Base-by-base conservation (phyloP, 805 yeast species). In the Danielozyma ontarioensis region DNA sequence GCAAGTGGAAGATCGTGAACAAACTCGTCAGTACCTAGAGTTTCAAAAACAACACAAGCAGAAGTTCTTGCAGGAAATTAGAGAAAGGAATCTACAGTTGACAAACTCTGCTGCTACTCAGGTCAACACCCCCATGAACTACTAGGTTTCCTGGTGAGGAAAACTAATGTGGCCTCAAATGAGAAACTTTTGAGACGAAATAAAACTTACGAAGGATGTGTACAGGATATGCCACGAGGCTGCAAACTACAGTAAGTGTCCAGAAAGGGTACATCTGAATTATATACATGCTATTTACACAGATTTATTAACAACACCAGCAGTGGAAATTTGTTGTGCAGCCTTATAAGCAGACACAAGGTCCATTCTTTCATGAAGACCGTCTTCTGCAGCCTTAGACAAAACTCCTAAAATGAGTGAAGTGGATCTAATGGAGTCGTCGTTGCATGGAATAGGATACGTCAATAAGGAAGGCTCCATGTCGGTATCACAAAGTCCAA, bases 391-490 rank as follows among this genome's bases (percentile, higher is more conserved):
- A 12, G 97, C 89, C 51, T 74, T 80, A 15, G 93, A 80, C 40
- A 93, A 69, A 13, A 89, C 80, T 38, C 97, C 97, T 34, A 78
- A 64, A 46, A 93, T 73, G 44, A 93, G 67, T 42, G 85, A 81
- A 7, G 83, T 78, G 5, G 95, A 75, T 57, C 98, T 76, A 37
- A 78, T 64, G 5, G 95, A 82, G 56, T 89, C 97, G 57, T 93
- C 97, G 55, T 93, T 93, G 42, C 95, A 95, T 13, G 97, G 97
- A 45, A 93, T 84, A 32, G 97, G 95, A 53, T 93, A 93, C 2
- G 96, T 87, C 34, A 90, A 84, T 46, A 83, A 64, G 12, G 84
- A 75, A 6, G 97, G 95, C 54, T 93, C 96, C 55, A 83, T 79
- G 59, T 93, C 90, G 15, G 97, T 89, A 62, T 93, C 98, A 41